Percentiles rank a stretch among this genome's conserved stretches.
phyloP scores from a whole-genome alignment of 2,329 filamentous ascomycete species.

The Basipetospora chlamydospora region DNA sequence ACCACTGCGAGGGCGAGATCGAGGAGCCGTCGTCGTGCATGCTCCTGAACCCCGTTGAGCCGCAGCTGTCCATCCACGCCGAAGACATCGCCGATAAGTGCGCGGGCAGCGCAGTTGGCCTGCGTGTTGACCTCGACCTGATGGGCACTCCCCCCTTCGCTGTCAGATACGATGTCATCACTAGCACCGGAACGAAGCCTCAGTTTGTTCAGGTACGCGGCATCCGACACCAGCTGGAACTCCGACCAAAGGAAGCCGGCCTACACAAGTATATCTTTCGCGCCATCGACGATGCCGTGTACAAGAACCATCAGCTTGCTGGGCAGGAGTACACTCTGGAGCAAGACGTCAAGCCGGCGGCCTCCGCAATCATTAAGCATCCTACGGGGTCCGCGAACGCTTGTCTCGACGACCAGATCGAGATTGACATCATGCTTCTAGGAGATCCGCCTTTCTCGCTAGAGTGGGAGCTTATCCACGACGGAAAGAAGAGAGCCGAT shows the following conservation, averaged over 20 bases:
- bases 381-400: slow-evolving; percentile 43
- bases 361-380: slow-evolving; percentile 57
- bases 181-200: slow-evolving; percentile 40
- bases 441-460: slow-evolving; percentile 80
- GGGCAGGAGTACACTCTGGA: slow-evolving; percentile 53
- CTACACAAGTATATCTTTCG: slow-evolving; percentile 78
- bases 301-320: slow-evolving; percentile 49
- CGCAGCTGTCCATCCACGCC: slow-evolving; percentile 55
- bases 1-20: slow-evolving; percentile 74
- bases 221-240: slow-evolving; percentile 68
- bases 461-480: slow-evolving; percentile 86
- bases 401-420: slow-evolving; percentile 71
- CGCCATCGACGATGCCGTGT: slow-evolving; percentile 69
- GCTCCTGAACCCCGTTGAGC: slow-evolving; percentile 80
- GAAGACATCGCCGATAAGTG: slow-evolving; percentile 91
- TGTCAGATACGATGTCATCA: slow-evolving; percentile 62
- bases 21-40: slow-evolving; percentile 90
- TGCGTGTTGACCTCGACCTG: slow-evolving; percentile 77
- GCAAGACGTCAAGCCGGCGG: slow-evolving; percentile 86
- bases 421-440: slow-evolving; percentile 57
- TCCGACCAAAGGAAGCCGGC: slow-evolving; percentile 69
- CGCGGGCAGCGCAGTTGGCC: slow-evolving; percentile 80
- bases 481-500: slow-evolving; percentile 65
- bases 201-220: slow-evolving; percentile 47
- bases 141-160: slow-evolving; percentile 84